Evolutionary conservation across 1,139 yeast species (phyloP), one percentile per base, ranked within the genome.

Genomic region (Meyerozyma athensensis): DNA sequence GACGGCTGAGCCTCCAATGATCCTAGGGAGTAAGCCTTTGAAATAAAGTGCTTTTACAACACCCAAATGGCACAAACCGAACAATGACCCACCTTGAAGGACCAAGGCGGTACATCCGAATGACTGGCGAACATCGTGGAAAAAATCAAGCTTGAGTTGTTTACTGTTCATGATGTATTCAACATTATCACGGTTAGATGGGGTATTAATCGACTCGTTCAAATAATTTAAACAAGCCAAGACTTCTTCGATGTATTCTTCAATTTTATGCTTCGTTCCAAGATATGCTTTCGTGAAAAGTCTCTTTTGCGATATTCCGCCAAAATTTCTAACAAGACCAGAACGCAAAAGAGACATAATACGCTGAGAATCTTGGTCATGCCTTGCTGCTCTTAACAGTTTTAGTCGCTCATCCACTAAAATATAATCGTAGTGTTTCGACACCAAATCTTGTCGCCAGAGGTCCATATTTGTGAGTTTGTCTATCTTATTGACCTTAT

Each of bases 1-100:
- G 40, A 87, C 87, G 0, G 96, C 94, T 43, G 92, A 84, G 0
- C 97, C 97, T n/a, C 94, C 86, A 26, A 92, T 77, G 4, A 92
- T 85, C 36, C 84, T 63, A 0, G 98, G 98, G 36, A 90, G 65
- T 26, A 90, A 62, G 0, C 87, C 82, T 44, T 83, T 80, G 46
- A 75, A 73, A 45, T 82, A 77, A 16, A 92, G 63, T 0, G 94
- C 92, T 46, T 84, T 84, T 6, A 90, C 86, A 1, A 90, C 96
- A 1, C 98, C 98, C 35, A 92, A 59, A 57, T 92, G 98, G 53
- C 96, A 89, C 43, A 92, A 66, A 0, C 97, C 97, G 63, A 90
- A 92, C 19, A 92, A 63, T 0, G 97, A 85, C 1, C 97, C 97
- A 20, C 98, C 97, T 59, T 92, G 97, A 21, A 92, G 65, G 24